phyloP scores from a whole-genome alignment of 2,329 filamentous ascomycete genomes.

The Trichoderma sp. region DNA sequence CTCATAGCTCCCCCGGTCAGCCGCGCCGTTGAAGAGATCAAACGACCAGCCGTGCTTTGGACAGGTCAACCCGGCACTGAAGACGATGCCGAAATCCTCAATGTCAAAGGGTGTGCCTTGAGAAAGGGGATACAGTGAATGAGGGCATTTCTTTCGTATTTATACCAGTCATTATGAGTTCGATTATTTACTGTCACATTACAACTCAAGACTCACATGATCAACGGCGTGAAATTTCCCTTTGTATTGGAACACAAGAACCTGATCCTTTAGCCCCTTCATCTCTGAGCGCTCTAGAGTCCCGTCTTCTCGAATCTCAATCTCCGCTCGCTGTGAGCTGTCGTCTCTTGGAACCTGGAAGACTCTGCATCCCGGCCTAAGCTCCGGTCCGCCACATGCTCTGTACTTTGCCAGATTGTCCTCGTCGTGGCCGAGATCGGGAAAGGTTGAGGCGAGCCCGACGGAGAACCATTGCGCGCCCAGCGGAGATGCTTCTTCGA shows the following conservation, averaged over 20 bases:
- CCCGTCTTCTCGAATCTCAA: slow-evolving; percentile 42
- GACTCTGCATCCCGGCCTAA: slow-evolving; percentile 61
- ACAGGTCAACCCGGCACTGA: slow-evolving; percentile 66
- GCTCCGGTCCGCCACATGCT: slow-evolving; percentile 41
- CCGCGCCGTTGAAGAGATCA: slow-evolving; percentile 64
- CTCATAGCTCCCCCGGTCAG: slow-evolving; percentile 64
- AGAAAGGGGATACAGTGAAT: slow-evolving; percentile 67
- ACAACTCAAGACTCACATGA: slow-evolving; percentile 53
- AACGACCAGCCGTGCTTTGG: slow-evolving; percentile 74
- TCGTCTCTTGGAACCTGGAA: slow-evolving; percentile 53
- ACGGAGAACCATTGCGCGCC: slow-evolving; percentile 53
- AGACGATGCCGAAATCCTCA: slow-evolving; percentile 68
- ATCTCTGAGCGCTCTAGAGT: slow-evolving; percentile 34
- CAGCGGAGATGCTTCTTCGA: slow-evolving; percentile 28
- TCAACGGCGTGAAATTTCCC: slow-evolving; percentile 68
- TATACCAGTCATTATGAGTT: neutral
- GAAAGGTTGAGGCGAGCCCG: slow-evolving; percentile 58
- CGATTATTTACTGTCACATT: neutral
- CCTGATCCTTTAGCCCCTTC: slow-evolving; percentile 57
- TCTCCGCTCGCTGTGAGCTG: slow-evolving; percentile 42
- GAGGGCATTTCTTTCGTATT: slow-evolving; percentile 63
- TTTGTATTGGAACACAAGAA: slow-evolving; percentile 66
- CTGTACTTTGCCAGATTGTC: slow-evolving; percentile 44
- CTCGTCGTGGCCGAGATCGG: slow-evolving; percentile 51
- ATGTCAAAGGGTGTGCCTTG: slow-evolving; percentile 67